Evolutionary conservation across 495 filamentous ascomycete species (phyloP), one percentile per base, ranked within the genome.

Genomic region (Echria macrotheca): DNA sequence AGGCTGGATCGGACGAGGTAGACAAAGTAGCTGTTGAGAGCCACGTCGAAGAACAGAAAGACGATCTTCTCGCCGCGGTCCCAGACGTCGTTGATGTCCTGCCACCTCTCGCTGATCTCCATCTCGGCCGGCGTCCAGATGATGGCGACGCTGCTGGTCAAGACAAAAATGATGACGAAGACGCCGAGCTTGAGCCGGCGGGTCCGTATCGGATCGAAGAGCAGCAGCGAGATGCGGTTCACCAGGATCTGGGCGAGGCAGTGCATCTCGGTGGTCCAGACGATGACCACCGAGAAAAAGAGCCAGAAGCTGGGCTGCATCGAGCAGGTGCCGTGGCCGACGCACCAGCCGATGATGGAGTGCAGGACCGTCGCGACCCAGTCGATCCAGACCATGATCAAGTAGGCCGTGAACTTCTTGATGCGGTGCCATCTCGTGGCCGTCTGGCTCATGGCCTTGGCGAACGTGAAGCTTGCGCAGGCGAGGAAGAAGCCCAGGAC

Each of bases 51-150:
- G 29, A 74, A 24, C 12, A 69, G 47, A 47, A 71, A 69, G 26
- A 73, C 54, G 19, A 58, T 49, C 48, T 76, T 75, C n/a, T 68
- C 64, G n/a, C 62, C 59, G 8, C 68, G 63, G 26, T 76, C 73
- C 70, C 71, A 76, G 32, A 69, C 54, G 4, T 54, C 55, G 44
- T 75, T 74, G 45, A 64, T 58, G 14, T 35, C 2, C 8, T 45
- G 39, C 46, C 47, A 58, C 14, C 12, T 47, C 14, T 19, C 5
- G 15, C 28, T 55, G 3, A 65, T 54, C 33, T 60, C 56, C 19
- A 58, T 45, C 18, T 58, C 52, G 5, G 65, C 61, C 9, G 70
- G 70, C 19, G 68, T 65, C 69, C 69, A 71, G 53, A 73, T 69
- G 47, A 57, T 60, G 44, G 59, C 64, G 26, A 73, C 70, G 21